Evolutionary conservation across 768 basidiomycete species (phyloP), one percentile per base, ranked within the genome.

Genomic region (Harrya chromipes): DNA sequence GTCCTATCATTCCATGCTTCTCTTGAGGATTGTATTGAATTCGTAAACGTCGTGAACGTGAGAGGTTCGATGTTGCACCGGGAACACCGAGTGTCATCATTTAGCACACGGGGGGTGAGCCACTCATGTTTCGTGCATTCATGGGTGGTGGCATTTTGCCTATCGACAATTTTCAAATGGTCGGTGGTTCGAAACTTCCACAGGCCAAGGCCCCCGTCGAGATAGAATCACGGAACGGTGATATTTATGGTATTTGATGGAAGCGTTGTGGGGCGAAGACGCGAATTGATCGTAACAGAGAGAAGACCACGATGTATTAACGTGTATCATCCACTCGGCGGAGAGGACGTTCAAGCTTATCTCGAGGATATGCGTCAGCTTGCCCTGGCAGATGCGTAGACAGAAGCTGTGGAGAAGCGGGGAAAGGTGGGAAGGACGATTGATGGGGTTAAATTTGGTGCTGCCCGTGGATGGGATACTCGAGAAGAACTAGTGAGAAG

Each of bases 241-340:
- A 61, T 57, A 52, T 50, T 58, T 60, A 68, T 52, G 55, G 49
- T 34, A 52, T 26, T 41, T 40, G 37, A 55, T 50, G 14, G 54
- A 53, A 52, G 64, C 40, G 8, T 36, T 46, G 55, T 54, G 64
- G 58, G 47, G 55, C 49, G 65, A 68, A 65, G 58, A 21, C 35
- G 48, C 36, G 42, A 9, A 23, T 34, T 51, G 57, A 59, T 56
- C 50, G 50, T 59, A 35, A 39, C 47, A 39, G 31, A 43, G 34
- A 44, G 46, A 49, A 49, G 35, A 33, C 44, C 26, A 49, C 39
- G 42, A 41, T 36, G 43, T 11, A 44, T 43, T 53, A 43, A 46
- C 48, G 53, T 42, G 47, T 50, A 44, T 41, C 8, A n/a, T 35
- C 24, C 48, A 40, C 35, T 43, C 47, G 36, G 62, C 35, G 47